Percentiles rank a stretch among this genome's conserved stretches.
phyloP scores from a whole-genome alignment of 2,329 filamentous ascomycete species.

The Claviceps digitariae region DNA sequence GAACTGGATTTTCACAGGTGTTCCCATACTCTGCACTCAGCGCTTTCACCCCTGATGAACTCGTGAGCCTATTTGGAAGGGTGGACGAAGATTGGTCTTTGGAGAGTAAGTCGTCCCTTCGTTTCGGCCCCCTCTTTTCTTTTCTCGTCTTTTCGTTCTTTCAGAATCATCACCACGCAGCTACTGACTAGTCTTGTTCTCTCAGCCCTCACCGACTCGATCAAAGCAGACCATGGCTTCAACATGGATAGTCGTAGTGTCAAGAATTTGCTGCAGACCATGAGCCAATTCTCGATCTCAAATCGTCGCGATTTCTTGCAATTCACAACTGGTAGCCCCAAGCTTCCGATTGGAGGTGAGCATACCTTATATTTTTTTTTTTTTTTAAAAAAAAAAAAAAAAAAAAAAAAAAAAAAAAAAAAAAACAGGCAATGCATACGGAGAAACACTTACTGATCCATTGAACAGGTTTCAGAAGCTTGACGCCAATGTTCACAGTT shows the following conservation, averaged over 20 bases:
- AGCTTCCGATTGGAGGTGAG: slow-evolving; percentile 93
- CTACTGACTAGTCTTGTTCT: background rate
- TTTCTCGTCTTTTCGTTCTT: background rate
- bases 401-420: too few relatives aligned
- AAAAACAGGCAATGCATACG: background rate
- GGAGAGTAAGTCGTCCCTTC: slow-evolving; percentile 54
- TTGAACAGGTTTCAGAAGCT: slow-evolving; percentile 72
- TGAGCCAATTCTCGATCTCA: slow-evolving; percentile 68
- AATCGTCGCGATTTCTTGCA: slow-evolving; percentile 90
- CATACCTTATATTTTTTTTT: slow-evolving; percentile 9
- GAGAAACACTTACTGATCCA: slow-evolving; percentile 17
- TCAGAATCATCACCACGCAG: background rate
- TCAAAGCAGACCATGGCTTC: slow-evolving; percentile 96
- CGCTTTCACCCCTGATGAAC: slow-evolving; percentile 87
- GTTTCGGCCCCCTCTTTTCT: background rate
- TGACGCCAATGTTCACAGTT: slow-evolving; percentile 97
- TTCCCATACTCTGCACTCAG: slow-evolving; percentile 89
- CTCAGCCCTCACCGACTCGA: slow-evolving; percentile 84
- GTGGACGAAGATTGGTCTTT: slow-evolving; percentile 95
- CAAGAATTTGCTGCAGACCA: slow-evolving; percentile 80
- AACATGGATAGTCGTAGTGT: slow-evolving; percentile 98
- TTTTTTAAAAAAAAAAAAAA: too few relatives aligned
- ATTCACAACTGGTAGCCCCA: slow-evolving; percentile 95
- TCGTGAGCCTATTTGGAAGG: slow-evolving; percentile 87
- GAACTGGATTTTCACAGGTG: slow-evolving; percentile 81